Evolutionary conservation across 2,329 filamentous ascomycete species (phyloP).

Genomic region (Blastomyces gilchristii): DNA sequence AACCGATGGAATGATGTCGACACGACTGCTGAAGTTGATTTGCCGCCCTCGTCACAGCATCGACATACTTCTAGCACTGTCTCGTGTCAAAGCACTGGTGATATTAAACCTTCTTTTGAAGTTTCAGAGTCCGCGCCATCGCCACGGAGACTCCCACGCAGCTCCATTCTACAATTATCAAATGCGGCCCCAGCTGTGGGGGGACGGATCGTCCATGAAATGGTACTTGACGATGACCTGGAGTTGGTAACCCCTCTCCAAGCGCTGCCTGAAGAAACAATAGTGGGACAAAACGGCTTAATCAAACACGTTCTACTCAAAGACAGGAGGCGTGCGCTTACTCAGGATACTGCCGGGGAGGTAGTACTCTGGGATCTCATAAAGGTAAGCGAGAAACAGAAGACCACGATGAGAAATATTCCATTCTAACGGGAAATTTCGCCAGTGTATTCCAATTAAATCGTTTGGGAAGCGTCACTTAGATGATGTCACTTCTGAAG

Average conservation of each 20-base stretch:
- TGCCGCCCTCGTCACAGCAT: constrained; percentile 44
- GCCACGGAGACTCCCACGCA: constrained; percentile 57
- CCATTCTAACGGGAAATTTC: constrained; percentile 15
- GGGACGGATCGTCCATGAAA: constrained; percentile 5
- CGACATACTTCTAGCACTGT: constrained; percentile 39
- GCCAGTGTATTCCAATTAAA: constrained; percentile 70
- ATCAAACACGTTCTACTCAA: constrained; percentile 90
- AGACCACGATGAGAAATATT: background rate
- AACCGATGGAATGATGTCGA: constrained; percentile 86
- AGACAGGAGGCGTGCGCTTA: constrained; percentile 79
- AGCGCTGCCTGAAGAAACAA: constrained; percentile 62
- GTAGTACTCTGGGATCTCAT: constrained; percentile 92
- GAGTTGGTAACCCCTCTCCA: constrained; percentile 53
- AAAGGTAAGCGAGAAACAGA: constrained; percentile 44
- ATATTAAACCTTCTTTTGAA: constrained; percentile 26
- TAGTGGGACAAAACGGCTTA: constrained; percentile 89
- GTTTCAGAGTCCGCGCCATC: constrained; percentile 24
- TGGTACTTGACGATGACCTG: constrained; percentile 40
- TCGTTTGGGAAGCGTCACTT: constrained; percentile 92
- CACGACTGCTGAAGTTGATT: constrained; percentile 58
- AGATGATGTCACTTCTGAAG: constrained; percentile 76
- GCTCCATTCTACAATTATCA: constrained; percentile 70
- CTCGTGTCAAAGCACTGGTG: constrained; percentile 23
- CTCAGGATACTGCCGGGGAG: constrained; percentile 87
- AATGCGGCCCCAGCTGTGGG: constrained; percentile 59